These are phyloP conservation scores for Miscanthus lutarioriparius DNA, from an alignment of 176 grass and related monocot genomes.

Conservation along the genomic window DNA sequence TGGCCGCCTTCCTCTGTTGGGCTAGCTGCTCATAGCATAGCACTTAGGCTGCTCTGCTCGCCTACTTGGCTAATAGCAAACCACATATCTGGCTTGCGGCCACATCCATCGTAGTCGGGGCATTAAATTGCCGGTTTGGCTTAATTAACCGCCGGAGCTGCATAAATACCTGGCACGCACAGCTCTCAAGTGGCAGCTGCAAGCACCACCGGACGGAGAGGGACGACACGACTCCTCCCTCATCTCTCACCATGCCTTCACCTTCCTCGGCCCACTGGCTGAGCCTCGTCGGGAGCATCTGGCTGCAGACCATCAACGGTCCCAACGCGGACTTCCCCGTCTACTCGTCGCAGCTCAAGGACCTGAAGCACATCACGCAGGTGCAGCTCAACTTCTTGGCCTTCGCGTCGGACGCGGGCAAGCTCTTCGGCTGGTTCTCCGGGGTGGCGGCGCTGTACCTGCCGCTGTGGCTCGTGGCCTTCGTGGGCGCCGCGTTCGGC, in stretches of 20 bases:
- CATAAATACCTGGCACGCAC: constrained; percentile 56
- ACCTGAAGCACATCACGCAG: constrained; percentile 84
- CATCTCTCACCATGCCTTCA: constrained; percentile 44
- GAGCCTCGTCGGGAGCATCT: constrained; percentile 91
- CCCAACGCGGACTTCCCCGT: constrained; percentile 94
- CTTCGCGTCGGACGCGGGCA: constrained; percentile 94
- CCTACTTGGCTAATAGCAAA: constrained; percentile 46
- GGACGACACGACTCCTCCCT: background rate
- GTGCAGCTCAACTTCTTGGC: constrained; percentile 95
- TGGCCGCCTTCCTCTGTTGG: background rate
- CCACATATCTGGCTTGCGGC: constrained; percentile 51
- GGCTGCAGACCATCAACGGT: constrained; percentile 94
- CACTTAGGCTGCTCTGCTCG: background rate
- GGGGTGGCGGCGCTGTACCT: constrained; percentile 79
- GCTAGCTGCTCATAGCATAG: background rate
- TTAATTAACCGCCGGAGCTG: constrained; percentile 43
- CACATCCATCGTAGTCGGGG: constrained; percentile 46
- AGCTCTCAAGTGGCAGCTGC: constrained; percentile 38
- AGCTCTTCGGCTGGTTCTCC: constrained; percentile 97
- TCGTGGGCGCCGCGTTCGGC: constrained; percentile 64
- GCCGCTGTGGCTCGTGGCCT: constrained; percentile 71
- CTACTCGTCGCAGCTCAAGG: constrained; percentile 97
- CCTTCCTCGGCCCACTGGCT: constrained; percentile 77
- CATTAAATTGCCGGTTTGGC: constrained; percentile 34
- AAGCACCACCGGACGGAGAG: background rate